Percentiles rank a stretch among this genome's conserved stretches.
phyloP scores from a whole-genome alignment of 2,329 filamentous ascomycete species.

The Sporothrix protearum region DNA sequence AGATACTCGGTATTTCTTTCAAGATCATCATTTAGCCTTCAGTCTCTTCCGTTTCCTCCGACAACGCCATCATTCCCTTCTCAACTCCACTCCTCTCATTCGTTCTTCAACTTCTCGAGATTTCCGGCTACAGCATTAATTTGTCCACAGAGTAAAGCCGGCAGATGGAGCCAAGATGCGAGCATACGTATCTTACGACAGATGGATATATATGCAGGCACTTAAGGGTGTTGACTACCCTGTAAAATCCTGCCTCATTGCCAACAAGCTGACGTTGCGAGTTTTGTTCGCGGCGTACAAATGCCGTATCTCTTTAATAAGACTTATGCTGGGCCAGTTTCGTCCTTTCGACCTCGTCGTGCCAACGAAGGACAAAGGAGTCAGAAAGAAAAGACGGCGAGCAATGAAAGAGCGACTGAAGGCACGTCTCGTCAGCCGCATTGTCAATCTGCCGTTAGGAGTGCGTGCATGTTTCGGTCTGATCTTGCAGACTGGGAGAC shows the following conservation, averaged over 20 bases:
- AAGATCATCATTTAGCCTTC: background rate
- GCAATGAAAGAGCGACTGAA: background rate
- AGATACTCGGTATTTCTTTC: background rate
- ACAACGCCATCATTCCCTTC: background rate
- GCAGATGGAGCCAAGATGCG: background rate
- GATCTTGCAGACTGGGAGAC: constrained; percentile 1
- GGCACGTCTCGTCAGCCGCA: background rate
- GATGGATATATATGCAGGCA: background rate
- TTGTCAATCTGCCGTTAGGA: background rate
- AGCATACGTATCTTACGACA: background rate
- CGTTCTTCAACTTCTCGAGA: background rate
- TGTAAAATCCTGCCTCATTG: background rate
- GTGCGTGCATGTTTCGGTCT: background rate
- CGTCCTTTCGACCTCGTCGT: background rate
- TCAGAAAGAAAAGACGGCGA: background rate
- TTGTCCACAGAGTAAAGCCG: background rate
- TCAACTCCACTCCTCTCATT: background rate
- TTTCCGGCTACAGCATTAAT: background rate
- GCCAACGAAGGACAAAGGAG: background rate
- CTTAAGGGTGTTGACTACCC: background rate
- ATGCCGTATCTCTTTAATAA: background rate
- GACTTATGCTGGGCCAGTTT: background rate
- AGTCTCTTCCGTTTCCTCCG: background rate
- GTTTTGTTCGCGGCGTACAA: background rate
- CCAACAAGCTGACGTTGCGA: background rate